phyloP scores from a whole-genome alignment of 345 rosid genomes.

The Salix udensis region DNA sequence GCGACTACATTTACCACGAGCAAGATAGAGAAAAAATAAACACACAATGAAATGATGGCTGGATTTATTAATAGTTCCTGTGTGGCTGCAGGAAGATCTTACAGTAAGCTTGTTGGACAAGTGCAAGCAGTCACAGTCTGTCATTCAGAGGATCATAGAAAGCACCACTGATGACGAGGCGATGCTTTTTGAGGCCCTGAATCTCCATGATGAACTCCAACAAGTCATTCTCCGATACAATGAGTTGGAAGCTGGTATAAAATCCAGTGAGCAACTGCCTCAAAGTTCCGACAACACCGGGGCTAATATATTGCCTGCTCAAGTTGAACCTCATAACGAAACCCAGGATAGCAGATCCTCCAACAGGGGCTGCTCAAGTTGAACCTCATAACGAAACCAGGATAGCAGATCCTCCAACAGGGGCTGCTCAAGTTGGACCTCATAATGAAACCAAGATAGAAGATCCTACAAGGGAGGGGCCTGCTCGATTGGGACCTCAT shows the following conservation, averaged over 20 bases:
- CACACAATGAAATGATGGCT: not conserved
- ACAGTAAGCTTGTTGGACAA: constrained; percentile 64
- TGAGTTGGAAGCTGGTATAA: constrained; percentile 32
- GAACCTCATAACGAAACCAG: not conserved
- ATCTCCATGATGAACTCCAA: constrained; percentile 67
- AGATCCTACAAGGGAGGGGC: constrained; percentile 3
- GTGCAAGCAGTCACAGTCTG: constrained; percentile 66
- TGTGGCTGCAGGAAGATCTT: constrained; percentile 60
- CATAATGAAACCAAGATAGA: not conserved
- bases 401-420: constrained; percentile 6
- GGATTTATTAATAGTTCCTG: not conserved
- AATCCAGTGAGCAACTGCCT: constrained; percentile 15
- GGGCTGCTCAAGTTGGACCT: not conserved
- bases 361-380: not conserved
- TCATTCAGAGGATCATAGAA: constrained; percentile 66
- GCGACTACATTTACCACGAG: not conserved
- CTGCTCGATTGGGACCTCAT: not conserved
- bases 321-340: not conserved
- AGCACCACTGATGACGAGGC: constrained; percentile 66
- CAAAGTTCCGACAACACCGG: constrained; percentile 12
- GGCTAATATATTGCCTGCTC: not conserved
- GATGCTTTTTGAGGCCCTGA: constrained; percentile 73
- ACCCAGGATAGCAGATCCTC: constrained; percentile 5
- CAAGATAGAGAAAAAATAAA: not conserved
- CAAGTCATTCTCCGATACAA: constrained; percentile 47